Conservation (phyloP, 805 yeast species). For the Kodamaea lidongshanica region DNA sequence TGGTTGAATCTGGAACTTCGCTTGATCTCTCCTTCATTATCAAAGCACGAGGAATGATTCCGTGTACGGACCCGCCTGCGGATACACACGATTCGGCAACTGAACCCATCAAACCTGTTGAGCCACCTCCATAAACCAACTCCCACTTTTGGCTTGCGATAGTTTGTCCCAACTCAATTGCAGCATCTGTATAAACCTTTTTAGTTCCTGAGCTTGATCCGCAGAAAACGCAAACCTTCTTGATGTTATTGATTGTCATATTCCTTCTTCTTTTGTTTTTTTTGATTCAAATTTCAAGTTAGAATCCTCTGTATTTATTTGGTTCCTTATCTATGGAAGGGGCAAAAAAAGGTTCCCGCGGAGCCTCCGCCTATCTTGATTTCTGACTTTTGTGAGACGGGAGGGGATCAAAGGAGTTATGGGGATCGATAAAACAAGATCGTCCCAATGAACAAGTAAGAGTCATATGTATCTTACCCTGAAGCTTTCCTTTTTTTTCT, state of each 20-base stretch:
- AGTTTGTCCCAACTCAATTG: constrained; percentile 53
- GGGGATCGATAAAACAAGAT: too few relatives aligned
- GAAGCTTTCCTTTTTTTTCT: too few relatives aligned
- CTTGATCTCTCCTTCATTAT: constrained; percentile 66
- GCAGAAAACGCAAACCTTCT: constrained; percentile 74
- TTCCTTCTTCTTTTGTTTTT: too few relatives aligned
- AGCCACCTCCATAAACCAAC: constrained; percentile 85
- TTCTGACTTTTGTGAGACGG: too few relatives aligned
- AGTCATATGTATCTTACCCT: too few relatives aligned
- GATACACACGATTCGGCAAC: constrained; percentile 59
- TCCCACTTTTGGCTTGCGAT: constrained; percentile 62
- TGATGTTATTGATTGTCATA: constrained; percentile 19
- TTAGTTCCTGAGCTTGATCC: constrained; percentile 73
- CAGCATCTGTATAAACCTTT: constrained; percentile 43
- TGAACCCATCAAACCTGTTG: constrained; percentile 77
- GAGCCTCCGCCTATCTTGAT: too few relatives aligned
- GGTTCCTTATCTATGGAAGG: too few relatives aligned
- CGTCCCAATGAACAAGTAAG: too few relatives aligned
- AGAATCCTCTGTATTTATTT: too few relatives aligned
- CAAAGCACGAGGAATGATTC: constrained; percentile 80
- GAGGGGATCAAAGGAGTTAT: too few relatives aligned
- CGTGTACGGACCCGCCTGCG: constrained; percentile 67
- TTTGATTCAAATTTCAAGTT: too few relatives aligned
- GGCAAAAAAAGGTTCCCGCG: too few relatives aligned
- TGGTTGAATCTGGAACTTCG: constrained; percentile 52